Percentiles rank a stretch among this genome's conserved stretches.
These are phyloP conservation scores for Lactuca saligna DNA, from an alignment of 129 eudicot species.

Conservation along the genomic window DNA sequence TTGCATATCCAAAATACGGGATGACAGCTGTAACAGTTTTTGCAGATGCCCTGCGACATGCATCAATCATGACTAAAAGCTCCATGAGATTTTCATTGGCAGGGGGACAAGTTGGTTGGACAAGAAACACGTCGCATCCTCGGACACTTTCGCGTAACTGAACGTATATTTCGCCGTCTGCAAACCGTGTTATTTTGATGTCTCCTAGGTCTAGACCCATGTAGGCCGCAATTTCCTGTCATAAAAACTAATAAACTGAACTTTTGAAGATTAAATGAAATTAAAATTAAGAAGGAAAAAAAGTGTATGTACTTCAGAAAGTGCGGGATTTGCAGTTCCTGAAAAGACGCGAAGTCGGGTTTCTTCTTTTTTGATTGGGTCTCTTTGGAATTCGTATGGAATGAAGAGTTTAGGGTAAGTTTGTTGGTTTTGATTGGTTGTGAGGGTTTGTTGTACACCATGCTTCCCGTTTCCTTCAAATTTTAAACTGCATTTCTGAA, in stretches of 20 bases:
- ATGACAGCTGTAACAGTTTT: slow-evolving; percentile 95
- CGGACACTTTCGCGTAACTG: slow-evolving; percentile 96
- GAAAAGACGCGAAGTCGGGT: slow-evolving; percentile 78
- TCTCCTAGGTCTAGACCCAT: slow-evolving; percentile 97
- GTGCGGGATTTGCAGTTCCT: slow-evolving; percentile 82
- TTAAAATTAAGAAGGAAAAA: not conserved
- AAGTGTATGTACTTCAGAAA: slow-evolving; percentile 61
- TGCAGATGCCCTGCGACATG: slow-evolving; percentile 98
- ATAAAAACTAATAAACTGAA: slow-evolving; percentile 9
- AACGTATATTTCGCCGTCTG: slow-evolving; percentile 98
- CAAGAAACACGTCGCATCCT: slow-evolving; percentile 95
- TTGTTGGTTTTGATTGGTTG: slow-evolving; percentile 36
- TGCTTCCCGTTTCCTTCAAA: slow-evolving; percentile 60
- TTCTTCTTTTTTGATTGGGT: slow-evolving; percentile 38
- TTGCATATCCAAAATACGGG: slow-evolving; percentile 97
- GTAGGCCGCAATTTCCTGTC: slow-evolving; percentile 91
- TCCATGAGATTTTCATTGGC: slow-evolving; percentile 99
- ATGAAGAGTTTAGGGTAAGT: slow-evolving; percentile 47
- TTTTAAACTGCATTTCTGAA: slow-evolving; percentile 36
- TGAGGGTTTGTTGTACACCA: slow-evolving; percentile 36
- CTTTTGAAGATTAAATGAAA: not conserved
- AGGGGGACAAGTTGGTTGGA: slow-evolving; percentile 96
- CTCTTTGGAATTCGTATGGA: slow-evolving; percentile 32
- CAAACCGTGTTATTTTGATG: slow-evolving; percentile 85
- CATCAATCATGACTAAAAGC: slow-evolving; percentile 96